These are phyloP conservation scores for Ceratobasidium sp. DNA, from an alignment of 1,284 basidiomycete species.

Conservation along the genomic window DNA sequence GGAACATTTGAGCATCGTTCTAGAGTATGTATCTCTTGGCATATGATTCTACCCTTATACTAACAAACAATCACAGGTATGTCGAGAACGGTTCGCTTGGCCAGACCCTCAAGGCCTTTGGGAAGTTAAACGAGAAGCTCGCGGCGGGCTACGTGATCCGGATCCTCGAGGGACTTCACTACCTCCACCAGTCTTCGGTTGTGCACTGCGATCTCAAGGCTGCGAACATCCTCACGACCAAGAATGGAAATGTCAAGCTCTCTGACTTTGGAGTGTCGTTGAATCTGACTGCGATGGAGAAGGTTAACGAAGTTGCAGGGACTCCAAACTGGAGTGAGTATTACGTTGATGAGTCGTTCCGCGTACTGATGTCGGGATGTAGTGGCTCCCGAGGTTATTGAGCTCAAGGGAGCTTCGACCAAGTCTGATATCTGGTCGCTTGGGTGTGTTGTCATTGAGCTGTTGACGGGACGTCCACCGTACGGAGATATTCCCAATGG, in stretches of 20 bases:
- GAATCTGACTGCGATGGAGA: conserved; percentile 94
- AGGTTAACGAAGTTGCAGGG: conserved; percentile 75
- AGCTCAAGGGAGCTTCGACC: conserved; percentile 67
- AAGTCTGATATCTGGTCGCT: conserved; percentile 87
- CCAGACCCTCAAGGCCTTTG: conserved; percentile 90
- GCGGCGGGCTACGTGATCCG: conserved; percentile 92
- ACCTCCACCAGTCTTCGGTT: conserved; percentile 79
- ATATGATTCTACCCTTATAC: neutral
- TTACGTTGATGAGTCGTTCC: conserved; percentile 14
- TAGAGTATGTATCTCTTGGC: conserved; percentile 70
- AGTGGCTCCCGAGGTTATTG: conserved; percentile 94
- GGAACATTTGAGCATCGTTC: conserved; percentile 86
- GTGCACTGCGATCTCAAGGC: conserved; percentile 97
- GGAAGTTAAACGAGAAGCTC: conserved; percentile 88
- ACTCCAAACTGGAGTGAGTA: conserved; percentile 91
- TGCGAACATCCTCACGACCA: conserved; percentile 97
- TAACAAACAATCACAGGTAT: conserved; percentile 64
- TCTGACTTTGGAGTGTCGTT: conserved; percentile 99
- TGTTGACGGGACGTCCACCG: conserved; percentile 90
- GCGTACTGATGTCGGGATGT: conserved; percentile 24
- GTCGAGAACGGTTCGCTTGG: conserved; percentile 94
- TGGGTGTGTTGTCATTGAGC: conserved; percentile 92
- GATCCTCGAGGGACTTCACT: conserved; percentile 91
- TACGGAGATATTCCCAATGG: conserved; percentile 87
- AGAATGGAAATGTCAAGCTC: conserved; percentile 96